phyloP scores from a whole-genome alignment of 345 rosid species.

The Lagerstroemia speciosa region DNA sequence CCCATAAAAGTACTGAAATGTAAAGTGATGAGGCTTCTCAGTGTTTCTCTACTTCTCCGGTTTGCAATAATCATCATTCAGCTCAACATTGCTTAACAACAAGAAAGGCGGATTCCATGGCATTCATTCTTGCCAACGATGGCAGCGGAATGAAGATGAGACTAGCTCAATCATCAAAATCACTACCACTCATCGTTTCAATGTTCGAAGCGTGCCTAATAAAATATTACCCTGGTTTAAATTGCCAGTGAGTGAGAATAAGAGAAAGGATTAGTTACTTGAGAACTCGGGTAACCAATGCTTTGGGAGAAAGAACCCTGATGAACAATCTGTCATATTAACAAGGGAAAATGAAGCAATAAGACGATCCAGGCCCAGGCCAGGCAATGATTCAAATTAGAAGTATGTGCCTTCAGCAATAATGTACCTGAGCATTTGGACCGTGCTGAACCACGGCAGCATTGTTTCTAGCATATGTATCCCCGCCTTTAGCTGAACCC shows the following conservation, averaged over 20 bases:
- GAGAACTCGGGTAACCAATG: constrained; percentile 23
- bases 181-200: background rate
- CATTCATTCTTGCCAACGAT: background rate
- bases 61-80: background rate
- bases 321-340: constrained; percentile 44
- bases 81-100: background rate
- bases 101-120: background rate
- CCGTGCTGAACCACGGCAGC: constrained; percentile 22
- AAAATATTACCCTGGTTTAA: background rate
- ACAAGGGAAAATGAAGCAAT: constrained; percentile 7
- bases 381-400: background rate
- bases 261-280: constrained; percentile 22
- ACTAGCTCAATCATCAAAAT: background rate
- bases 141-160: background rate
- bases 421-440: constrained; percentile 53
- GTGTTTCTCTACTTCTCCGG: background rate
- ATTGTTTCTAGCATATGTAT: constrained; percentile 48
- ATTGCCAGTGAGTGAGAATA: background rate
- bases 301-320: constrained; percentile 31
- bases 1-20: background rate
- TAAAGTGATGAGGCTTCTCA: background rate
- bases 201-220: background rate
- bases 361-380: background rate
- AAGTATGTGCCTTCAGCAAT: background rate
- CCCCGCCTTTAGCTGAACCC: constrained; percentile 67